Evolutionary conservation across 2,329 filamentous ascomycete genomes (phyloP), one percentile per base, ranked within the genome.

Genomic region (Alternaria arbusti): DNA sequence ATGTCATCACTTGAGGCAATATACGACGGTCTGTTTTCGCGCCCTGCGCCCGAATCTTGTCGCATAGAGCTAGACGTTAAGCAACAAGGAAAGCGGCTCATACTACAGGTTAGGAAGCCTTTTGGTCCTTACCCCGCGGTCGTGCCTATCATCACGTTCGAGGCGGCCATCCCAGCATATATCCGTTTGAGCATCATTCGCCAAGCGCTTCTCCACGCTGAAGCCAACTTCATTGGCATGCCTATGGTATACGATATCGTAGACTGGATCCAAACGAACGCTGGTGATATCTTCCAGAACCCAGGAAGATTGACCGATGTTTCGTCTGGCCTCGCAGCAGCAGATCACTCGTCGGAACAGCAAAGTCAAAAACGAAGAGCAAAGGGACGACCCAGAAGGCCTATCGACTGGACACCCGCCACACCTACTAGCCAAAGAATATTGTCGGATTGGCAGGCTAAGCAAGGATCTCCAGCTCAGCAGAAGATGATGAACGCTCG

Each of bases 241-340:
- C 92, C 93, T 43, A 97, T 97, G 91, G 87, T 97, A 12, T 98
- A 94, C 80, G 92, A 92, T 68, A 86, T 97, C 12, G 87, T 95
- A 56, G 94, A 97, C 80, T 98, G 95, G 94, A 82, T 98, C 5
- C 94, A 98, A 77, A 88, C 91, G 67, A 90, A 94, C 69, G 89
- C 97, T 66, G 90, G 93, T 61, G 82, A 82, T n/a, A 92, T 98
- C 60, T 90, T 97, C 57, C 90, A 94, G 65, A 88, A 91, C 61
- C 96, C 96, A 0, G 96, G 95, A 2, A 91, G 88, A 66, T 85
- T 99, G 43, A 87, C 91, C 43, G 94, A 97, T 59, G 93, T 98
- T 43, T 92, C 94, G 1, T 88, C 92, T 12, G 93, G 92, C 5
- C 88, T 79, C 11, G 71, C 91, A 3, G 89, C 90, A 86, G 73